Percentiles rank a stretch among this genome's conserved stretches.
These are phyloP conservation scores for Candida schatavii DNA, from an alignment of 805 yeast genomes.

Conservation along the genomic window DNA sequence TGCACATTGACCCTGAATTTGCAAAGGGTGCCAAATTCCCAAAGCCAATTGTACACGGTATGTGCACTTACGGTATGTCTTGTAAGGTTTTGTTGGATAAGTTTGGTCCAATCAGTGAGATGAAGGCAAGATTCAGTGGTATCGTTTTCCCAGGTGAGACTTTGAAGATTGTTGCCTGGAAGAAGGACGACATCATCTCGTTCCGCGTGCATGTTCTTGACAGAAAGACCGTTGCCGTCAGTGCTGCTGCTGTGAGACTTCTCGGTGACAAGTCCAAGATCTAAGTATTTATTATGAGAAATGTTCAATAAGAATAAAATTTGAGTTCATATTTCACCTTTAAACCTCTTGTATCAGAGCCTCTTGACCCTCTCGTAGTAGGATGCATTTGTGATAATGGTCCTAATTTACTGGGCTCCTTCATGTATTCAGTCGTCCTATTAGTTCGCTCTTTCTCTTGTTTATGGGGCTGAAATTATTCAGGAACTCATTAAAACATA, in stretches of 20 bases:
- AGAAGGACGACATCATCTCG: constrained; percentile 60
- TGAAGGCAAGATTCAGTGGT: constrained; percentile 87
- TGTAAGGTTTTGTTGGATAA: constrained; percentile 74
- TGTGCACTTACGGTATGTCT: constrained; percentile 81
- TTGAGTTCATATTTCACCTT: too few relatives aligned
- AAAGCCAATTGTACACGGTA: constrained; percentile 88
- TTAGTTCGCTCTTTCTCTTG: too few relatives aligned
- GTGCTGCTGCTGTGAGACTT: constrained; percentile 79
- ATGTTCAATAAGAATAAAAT: too few relatives aligned
- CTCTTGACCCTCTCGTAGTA: too few relatives aligned
- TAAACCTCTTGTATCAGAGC: too few relatives aligned
- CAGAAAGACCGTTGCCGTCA: constrained; percentile 73
- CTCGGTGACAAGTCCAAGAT: constrained; percentile 39
- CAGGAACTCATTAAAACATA: too few relatives aligned
- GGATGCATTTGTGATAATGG: too few relatives aligned
- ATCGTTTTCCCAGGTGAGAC: constrained; percentile 95
- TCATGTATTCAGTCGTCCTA: too few relatives aligned
- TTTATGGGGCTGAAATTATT: too few relatives aligned
- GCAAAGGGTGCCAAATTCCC: constrained; percentile 86
- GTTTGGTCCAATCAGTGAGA: constrained; percentile 77
- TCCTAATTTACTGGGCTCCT: too few relatives aligned
- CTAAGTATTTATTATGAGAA: constrained; percentile 14
- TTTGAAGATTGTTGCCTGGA: constrained; percentile 81
- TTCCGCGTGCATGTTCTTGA: constrained; percentile 84
- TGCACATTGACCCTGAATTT: constrained; percentile 89